phyloP scores from a whole-genome alignment of 1,284 basidiomycete genomes.

The Vanrija humicola region DNA sequence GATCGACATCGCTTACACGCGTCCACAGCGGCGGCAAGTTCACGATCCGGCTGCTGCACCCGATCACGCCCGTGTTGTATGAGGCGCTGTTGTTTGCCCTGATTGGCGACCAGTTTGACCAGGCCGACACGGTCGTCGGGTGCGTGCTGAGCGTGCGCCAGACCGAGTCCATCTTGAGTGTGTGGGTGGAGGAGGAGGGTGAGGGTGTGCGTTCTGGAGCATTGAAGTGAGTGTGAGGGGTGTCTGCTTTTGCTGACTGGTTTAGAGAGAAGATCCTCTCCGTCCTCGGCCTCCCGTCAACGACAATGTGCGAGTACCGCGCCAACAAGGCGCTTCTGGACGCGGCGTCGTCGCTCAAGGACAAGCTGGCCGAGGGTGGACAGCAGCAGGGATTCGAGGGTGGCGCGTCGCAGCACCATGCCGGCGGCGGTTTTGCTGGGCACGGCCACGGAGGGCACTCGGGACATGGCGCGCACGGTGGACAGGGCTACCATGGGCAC shows the following conservation, averaged over 20 bases:
- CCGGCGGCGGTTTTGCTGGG: background rate
- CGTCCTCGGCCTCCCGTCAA: constrained; percentile 40
- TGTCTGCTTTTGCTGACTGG: background rate
- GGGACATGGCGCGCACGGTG: background rate
- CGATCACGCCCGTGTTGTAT: constrained; percentile 44
- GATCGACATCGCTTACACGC: constrained; percentile 1
- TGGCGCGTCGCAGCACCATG: background rate
- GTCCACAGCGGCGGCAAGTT: constrained; percentile 40
- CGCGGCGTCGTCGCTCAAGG: constrained; percentile 25
- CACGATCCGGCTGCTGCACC: constrained; percentile 45
- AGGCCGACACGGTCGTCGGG: constrained; percentile 48
- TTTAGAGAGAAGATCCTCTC: constrained; percentile 45
- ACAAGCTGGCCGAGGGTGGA: constrained; percentile 8
- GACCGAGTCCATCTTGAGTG: constrained; percentile 48
- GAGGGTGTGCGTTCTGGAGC: constrained; percentile 41
- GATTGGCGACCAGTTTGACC: constrained; percentile 50
- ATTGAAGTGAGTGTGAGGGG: constrained; percentile 35
- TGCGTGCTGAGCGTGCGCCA: constrained; percentile 48
- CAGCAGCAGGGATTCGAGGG: background rate
- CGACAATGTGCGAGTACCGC: constrained; percentile 47
- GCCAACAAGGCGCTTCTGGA: constrained; percentile 47
- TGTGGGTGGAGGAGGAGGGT: constrained; percentile 50
- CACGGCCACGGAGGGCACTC: constrained; percentile 1
- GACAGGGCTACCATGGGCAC: background rate
- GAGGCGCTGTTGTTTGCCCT: constrained; percentile 45